Base-by-base conservation (phyloP, 1,284 basidiomycete genomes). In the Boletellus deceptivus region DNA sequence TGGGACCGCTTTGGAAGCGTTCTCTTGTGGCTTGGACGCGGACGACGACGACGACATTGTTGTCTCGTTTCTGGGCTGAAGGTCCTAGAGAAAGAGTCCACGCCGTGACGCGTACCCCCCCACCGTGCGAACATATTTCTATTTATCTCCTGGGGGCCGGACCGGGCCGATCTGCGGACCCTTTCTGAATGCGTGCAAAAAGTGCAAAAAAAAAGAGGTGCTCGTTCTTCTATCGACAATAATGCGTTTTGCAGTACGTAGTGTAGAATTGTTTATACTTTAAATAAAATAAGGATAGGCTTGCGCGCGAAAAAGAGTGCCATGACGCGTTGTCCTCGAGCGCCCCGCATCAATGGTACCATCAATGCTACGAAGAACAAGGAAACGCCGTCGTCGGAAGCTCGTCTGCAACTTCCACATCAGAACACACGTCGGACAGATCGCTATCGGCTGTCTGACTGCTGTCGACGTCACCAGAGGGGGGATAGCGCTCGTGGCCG, bases 201-300 rank as follows among this genome's bases (percentile, higher is more conserved):
- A 29, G 27, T n/a, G n/a, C n/a, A n/a, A n/a, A 29, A 8, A 29
- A 29, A 31, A 31, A 14, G 13, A 5, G 13, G 14, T 31, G 11
- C 29, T 31, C 29, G 29, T 31, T 27, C 41, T n/a, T 37, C 36
- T 46, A 46, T 39, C 14, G 31, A 25, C 43, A 33, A 51, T 48
- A 56, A 39, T 43, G 29, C 29, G 35, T 40, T 40, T n/a, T 18
- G 36, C 22, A 36, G 27, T 16, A 40, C 35, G 48, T 55, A 60
- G 39, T 48, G 40, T 54, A 53, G 33, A 41, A 39, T 31, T 17
- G 25, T 27, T 34, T 43, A 31, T 51, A 48, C 36, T 63, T 68
- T 31, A 67, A 65, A 66, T 69, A 70, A 46, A 65, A 67, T 67
- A 67, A 67, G 55, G 57, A 67, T 67, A 67, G 45, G 36, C 44